Conservation (phyloP, 2,329 filamentous ascomycete species). For the Ambrosiella cleistominuta region DNA sequence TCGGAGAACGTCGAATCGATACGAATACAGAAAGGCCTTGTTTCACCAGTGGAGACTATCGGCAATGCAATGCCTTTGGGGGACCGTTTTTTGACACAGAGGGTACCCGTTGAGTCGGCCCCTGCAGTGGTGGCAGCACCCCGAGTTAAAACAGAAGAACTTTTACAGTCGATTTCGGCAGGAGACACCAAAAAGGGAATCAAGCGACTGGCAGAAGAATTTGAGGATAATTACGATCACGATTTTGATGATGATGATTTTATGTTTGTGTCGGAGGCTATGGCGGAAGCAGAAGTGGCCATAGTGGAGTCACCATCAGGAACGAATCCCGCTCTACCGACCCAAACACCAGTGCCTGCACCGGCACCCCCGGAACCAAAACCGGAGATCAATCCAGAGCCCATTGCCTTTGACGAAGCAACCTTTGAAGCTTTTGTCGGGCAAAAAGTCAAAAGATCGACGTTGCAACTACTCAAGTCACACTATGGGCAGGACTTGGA, state of each 20-base stretch:
- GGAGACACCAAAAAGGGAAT: background rate
- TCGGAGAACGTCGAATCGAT: no score
- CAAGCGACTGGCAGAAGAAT: background rate
- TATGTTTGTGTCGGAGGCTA: conserved; percentile 4
- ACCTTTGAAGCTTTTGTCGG: conserved; percentile 44
- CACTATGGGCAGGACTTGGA: conserved; percentile 41
- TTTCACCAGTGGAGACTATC: no score
- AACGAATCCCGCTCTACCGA: background rate
- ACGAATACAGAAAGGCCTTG: no score
- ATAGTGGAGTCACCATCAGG: background rate
- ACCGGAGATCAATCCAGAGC: conserved; percentile 8
- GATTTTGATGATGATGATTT: conserved; percentile 3
- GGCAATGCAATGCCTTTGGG: no score
- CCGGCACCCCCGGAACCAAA: background rate
- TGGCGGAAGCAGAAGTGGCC: background rate
- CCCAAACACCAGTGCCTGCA: background rate
- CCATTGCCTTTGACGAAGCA: conserved; percentile 34
- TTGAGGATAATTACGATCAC: background rate
- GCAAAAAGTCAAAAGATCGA: conserved; percentile 32
- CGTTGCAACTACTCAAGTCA: conserved; percentile 32
- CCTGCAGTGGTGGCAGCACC: background rate
- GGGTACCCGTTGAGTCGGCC: no score
- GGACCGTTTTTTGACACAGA: no score
- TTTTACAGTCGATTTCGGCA: no score
- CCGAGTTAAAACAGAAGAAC: background rate